Percentiles rank a stretch among this genome's conserved stretches.
These are phyloP conservation scores for Fusarium tupiense DNA, from an alignment of 2,329 filamentous ascomycete genomes.

Conservation along the genomic window DNA sequence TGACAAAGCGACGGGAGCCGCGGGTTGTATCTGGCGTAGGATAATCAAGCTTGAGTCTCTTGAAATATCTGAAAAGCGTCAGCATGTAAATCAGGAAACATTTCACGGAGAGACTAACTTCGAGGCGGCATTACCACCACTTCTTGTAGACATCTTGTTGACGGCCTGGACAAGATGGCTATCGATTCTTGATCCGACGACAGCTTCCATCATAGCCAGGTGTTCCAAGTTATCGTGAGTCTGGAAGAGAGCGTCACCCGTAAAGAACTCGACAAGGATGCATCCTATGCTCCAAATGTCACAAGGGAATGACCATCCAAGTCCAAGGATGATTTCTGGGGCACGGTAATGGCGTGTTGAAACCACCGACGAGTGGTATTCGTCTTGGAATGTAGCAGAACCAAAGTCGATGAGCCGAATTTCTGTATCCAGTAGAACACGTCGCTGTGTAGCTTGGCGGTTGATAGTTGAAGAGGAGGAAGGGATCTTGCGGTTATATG, in stretches of 20 bases:
- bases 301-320: slow-evolving; percentile 77
- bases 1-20: slow-evolving; percentile 73
- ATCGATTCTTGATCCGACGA: slow-evolving; percentile 69
- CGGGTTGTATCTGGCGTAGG: slow-evolving; percentile 70
- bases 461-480: slow-evolving; percentile 70
- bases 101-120: slow-evolving; percentile 60
- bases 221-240: slow-evolving; percentile 79
- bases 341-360: slow-evolving; percentile 76
- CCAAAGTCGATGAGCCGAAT: slow-evolving; percentile 78
- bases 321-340: slow-evolving; percentile 75
- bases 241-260: slow-evolving; percentile 76
- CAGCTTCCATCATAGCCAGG: slow-evolving; percentile 79
- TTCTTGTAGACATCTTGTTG: slow-evolving; percentile 64
- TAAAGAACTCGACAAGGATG: slow-evolving; percentile 77
- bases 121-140: slow-evolving; percentile 67
- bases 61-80: slow-evolving; percentile 67
- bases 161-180: slow-evolving; percentile 61
- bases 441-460: slow-evolving; percentile 70
- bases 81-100: slow-evolving; percentile 19
- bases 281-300: slow-evolving; percentile 81
- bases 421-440: slow-evolving; percentile 73
- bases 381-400: slow-evolving; percentile 77
- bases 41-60: slow-evolving; percentile 72
- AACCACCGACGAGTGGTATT: slow-evolving; percentile 77
- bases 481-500: slow-evolving; percentile 75